A percentile compares a stretch with the other conserved stretches of the same genome.
Evolutionary conservation across 176 grass and related monocot species (phyloP).

Genomic region (Tillandsia leiboldiana): DNA sequence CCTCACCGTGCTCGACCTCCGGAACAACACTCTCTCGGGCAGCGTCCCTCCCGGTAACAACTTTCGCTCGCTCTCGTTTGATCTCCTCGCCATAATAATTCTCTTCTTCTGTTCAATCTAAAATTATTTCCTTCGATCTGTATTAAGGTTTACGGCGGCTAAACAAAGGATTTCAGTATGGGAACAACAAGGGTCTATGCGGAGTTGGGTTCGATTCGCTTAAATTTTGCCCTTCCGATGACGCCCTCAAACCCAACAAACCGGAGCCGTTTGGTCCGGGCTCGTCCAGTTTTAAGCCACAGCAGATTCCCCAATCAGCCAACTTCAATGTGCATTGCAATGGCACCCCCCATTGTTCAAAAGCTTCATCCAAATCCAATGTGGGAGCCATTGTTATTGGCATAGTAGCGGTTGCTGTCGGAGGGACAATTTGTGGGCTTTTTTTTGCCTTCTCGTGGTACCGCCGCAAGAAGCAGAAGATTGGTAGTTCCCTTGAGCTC

Average conservation of each 20-base stretch:
- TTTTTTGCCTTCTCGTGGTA: slow-evolving; percentile 69
- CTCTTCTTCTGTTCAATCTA: slow-evolving; percentile 2
- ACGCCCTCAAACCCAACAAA: slow-evolving; percentile 39
- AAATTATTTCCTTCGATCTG: slow-evolving; percentile 11
- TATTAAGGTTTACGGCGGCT: slow-evolving; percentile 54
- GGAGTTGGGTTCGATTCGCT: slow-evolving; percentile 52
- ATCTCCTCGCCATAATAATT: slow-evolving; percentile 1
- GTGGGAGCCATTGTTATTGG: slow-evolving; percentile 43
- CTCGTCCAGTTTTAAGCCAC: slow-evolving; percentile 32
- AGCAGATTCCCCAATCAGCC: slow-evolving; percentile 32
- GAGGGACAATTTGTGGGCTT: slow-evolving; percentile 33
- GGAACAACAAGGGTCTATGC: slow-evolving; percentile 59
- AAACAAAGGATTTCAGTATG: slow-evolving; percentile 41
- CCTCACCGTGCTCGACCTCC: slow-evolving; percentile 43
- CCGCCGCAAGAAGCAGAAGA: slow-evolving; percentile 84
- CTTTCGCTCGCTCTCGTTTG: background rate
- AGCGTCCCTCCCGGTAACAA: slow-evolving; percentile 66
- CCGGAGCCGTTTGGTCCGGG: slow-evolving; percentile 70
- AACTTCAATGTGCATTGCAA: slow-evolving; percentile 22
- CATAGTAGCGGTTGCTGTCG: slow-evolving; percentile 34
- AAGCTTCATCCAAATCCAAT: slow-evolving; percentile 25
- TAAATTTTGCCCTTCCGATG: slow-evolving; percentile 29
- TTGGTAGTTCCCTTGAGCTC: slow-evolving; percentile 81
- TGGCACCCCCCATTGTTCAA: slow-evolving; percentile 16
- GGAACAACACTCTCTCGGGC: slow-evolving; percentile 68